Evolutionary conservation across 192 early-diverging fungal genomes (phyloP), one percentile per base, ranked within the genome.

Genomic region (Coemansia sp.): DNA sequence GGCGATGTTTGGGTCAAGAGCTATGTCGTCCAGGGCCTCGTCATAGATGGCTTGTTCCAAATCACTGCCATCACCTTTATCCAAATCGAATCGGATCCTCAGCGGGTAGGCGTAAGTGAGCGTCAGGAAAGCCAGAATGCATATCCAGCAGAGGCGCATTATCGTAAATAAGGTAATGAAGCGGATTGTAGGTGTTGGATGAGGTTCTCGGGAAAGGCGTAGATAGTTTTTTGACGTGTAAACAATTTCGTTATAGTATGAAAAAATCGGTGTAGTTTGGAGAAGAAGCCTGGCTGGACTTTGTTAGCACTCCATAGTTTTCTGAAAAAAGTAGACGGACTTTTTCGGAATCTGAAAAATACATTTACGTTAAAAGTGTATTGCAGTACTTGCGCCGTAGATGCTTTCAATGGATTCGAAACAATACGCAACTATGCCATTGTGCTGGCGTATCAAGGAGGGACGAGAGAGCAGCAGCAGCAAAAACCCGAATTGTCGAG

Each of bases 91-190:
- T 0, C 48, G 13, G 25, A 29, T 20, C 14, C 41, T 59, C 53
- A 54, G 19, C 17, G 74, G 74, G 31, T 64, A 58, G 10, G 74
- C 74, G 28, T 15, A 52, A 11, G 64, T 38, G 14, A 76, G 50
- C 30, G 61, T 57, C 41, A 76, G 57, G 23, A 65, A 59, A 1
- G 61, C 67, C 0, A 33, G 28, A 25, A 60, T 38, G n/a, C 61
- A 67, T 20, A 76, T 65, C 52, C 68, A 59, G n/a, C 62, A 33
- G 38, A 67, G 9, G 37, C 68, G 67, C 74, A 76, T 76, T 37
- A 42, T 66, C 64, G 57, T 66, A 31, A 66, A 20, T 38, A 38
- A 25, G 38, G 22, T 33, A 19, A 44, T 41, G 41, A 42, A 14
- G 8, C 14, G 31, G 25, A 44, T 31, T 50, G 41, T 47, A 61